These are phyloP conservation scores for Asclepias syriaca DNA, from an alignment of 257 asterid species.

Conservation along the genomic window DNA sequence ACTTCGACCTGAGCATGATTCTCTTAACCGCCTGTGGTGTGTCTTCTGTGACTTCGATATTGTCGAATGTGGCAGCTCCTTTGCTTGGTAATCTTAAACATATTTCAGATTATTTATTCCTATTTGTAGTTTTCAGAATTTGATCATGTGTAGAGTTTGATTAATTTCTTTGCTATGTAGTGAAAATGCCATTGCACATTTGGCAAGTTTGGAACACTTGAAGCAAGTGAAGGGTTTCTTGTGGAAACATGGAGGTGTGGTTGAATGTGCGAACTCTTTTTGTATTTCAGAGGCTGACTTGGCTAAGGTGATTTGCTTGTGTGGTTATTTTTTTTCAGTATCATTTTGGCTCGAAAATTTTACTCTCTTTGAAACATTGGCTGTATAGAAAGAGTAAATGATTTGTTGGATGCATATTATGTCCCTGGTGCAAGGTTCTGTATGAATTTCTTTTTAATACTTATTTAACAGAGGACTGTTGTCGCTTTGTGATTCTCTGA, in stretches of 20 bases:
- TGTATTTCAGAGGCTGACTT: slow-evolving; percentile 53
- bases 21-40: slow-evolving; percentile 65
- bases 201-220: slow-evolving; percentile 73
- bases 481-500: too few relatives aligned
- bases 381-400: too few relatives aligned
- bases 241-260: slow-evolving; percentile 77
- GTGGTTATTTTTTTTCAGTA: not conserved
- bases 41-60: slow-evolving; percentile 60
- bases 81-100: slow-evolving; percentile 45
- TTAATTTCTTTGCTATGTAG: slow-evolving; percentile 35
- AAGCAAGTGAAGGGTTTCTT: slow-evolving; percentile 72
- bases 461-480: too few relatives aligned
- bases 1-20: slow-evolving; percentile 52
- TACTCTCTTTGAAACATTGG: too few relatives aligned
- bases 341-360: not conserved
- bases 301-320: slow-evolving; percentile 41
- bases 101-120: slow-evolving; percentile 2
- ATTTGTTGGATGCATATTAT: too few relatives aligned
- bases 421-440: too few relatives aligned
- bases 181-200: slow-evolving; percentile 57
- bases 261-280: slow-evolving; percentile 49
- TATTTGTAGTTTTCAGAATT: not conserved
- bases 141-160: not conserved
- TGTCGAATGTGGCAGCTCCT: slow-evolving; percentile 48
- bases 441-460: too few relatives aligned